Conservation (phyloP, 768 basidiomycete species). For the Mycena filopes region DNA sequence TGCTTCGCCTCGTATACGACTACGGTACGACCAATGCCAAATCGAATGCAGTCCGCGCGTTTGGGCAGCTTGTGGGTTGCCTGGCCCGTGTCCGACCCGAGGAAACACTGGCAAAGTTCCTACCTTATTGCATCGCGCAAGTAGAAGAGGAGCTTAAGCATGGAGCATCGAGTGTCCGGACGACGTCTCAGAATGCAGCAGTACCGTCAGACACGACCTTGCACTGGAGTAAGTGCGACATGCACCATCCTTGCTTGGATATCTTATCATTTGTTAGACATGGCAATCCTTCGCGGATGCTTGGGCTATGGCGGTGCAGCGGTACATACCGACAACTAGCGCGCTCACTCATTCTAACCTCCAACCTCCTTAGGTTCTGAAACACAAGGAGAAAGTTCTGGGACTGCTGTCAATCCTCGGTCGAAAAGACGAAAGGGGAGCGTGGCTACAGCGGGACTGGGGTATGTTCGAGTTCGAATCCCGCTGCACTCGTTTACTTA, state of each 20-base stretch:
- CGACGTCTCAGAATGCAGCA: slow-evolving; percentile 78
- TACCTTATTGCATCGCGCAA: slow-evolving; percentile 79
- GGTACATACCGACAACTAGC: too few species aligned
- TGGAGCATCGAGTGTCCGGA: slow-evolving; percentile 88
- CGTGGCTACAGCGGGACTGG: slow-evolving; percentile 88
- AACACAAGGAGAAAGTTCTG: slow-evolving; percentile 73
- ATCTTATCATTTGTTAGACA: slow-evolving; percentile 55
- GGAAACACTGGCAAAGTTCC: slow-evolving; percentile 81
- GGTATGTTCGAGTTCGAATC: slow-evolving; percentile 11
- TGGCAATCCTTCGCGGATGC: slow-evolving; percentile 85
- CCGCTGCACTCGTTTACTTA: neutral
- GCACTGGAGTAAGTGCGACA: slow-evolving; percentile 81
- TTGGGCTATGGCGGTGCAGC: slow-evolving; percentile 77
- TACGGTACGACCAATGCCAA: slow-evolving; percentile 92
- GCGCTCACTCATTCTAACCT: too few species aligned
- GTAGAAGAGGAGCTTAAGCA: slow-evolving; percentile 89
- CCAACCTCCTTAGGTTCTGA: too few species aligned
- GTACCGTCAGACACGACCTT: slow-evolving; percentile 88
- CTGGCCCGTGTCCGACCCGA: slow-evolving; percentile 82
- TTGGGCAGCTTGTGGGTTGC: slow-evolving; percentile 88
- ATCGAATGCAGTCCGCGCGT: slow-evolving; percentile 90
- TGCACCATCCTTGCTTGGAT: neutral
- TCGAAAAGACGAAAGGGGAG: slow-evolving; percentile 88
- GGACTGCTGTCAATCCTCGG: slow-evolving; percentile 69
- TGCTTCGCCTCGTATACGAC: slow-evolving; percentile 84